Conservation (phyloP, 192 early-diverging fungal genomes). For the Rhizophlyctis rosea region DNA sequence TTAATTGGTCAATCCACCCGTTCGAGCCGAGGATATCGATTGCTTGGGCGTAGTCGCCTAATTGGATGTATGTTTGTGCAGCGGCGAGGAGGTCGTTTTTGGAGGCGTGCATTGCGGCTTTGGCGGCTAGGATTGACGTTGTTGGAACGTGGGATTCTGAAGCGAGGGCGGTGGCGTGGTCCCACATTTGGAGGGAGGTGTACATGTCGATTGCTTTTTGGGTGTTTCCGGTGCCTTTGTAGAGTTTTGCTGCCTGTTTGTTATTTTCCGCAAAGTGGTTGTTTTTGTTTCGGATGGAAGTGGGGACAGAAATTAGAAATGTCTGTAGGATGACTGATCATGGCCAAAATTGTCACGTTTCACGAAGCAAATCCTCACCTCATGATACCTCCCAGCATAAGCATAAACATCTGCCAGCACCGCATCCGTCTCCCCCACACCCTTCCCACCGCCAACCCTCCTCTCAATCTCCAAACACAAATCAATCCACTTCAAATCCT, state of each 20-base stretch:
- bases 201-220: conserved; percentile 60
- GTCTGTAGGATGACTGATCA: background rate
- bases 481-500: conserved; percentile 47
- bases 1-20: conserved; percentile 50
- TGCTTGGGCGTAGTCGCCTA: conserved; percentile 54
- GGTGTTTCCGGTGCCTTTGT: conserved; percentile 40
- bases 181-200: conserved; percentile 58
- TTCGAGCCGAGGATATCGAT: conserved; percentile 51
- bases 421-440: conserved; percentile 36
- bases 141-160: conserved; percentile 41
- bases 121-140: conserved; percentile 48
- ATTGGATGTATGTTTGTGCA: conserved; percentile 54
- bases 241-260: conserved; percentile 46
- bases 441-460: conserved; percentile 37
- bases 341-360: background rate
- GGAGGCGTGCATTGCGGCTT: conserved; percentile 54
- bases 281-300: background rate
- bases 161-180: conserved; percentile 52
- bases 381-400: conserved; percentile 46
- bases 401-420: conserved; percentile 46
- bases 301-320: background rate
- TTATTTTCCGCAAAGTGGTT: conserved; percentile 1
- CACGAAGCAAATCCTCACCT: conserved; percentile 31
- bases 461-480: conserved; percentile 34
- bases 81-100: conserved; percentile 56